Conservation (phyloP, 1,284 basidiomycete genomes). For the Ustilago loliicola region DNA sequence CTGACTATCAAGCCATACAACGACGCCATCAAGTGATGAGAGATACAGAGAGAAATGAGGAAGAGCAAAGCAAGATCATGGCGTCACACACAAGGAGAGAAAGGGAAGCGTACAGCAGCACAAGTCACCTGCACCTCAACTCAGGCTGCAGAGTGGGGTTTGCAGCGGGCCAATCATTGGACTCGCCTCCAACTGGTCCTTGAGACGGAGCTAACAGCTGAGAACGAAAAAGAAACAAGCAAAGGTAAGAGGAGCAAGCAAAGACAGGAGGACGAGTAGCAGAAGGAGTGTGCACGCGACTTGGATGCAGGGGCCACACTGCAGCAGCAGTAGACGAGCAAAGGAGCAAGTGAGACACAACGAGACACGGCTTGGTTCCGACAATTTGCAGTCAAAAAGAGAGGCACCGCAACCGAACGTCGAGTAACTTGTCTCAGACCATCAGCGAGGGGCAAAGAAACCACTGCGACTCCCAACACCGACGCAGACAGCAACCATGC, state of each 20-base stretch:
- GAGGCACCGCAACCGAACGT: background rate
- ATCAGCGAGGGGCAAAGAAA: no score
- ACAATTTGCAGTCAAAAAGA: constrained; percentile 1
- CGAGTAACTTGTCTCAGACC: no score
- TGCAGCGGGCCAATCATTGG: constrained; percentile 9
- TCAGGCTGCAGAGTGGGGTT: constrained; percentile 1
- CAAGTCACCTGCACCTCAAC: background rate
- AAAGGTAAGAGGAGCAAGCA: background rate
- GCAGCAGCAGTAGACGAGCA: background rate
- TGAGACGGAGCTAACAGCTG: constrained; percentile 7
- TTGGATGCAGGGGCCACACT: background rate
- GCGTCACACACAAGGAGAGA: no score
- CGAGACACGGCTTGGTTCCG: constrained; percentile 1
- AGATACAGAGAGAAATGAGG: no score
- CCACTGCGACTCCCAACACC: no score
- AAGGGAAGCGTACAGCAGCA: no score
- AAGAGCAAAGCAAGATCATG: no score
- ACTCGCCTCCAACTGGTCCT: background rate
- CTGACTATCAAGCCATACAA: background rate
- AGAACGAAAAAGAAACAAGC: background rate
- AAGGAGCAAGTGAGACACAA: background rate
- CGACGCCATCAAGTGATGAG: no score
- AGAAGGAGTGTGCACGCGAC: constrained; percentile 1
- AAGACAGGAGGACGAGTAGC: background rate
- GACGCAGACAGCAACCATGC: no score